Conservation (phyloP, 129 eudicot genomes). For the Scalesia atractyloides region DNA sequence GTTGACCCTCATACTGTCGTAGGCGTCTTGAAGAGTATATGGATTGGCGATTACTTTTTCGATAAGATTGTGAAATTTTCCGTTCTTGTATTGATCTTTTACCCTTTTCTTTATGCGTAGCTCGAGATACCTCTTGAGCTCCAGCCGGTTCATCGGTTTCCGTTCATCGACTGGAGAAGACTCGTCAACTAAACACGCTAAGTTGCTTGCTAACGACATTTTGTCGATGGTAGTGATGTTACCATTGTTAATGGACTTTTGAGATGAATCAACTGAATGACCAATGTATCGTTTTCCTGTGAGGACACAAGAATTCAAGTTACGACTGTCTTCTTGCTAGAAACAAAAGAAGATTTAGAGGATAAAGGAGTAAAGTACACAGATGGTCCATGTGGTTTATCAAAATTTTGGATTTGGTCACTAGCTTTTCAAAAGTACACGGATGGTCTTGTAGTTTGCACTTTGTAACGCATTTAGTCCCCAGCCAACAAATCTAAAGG, state of each 20-base stretch:
- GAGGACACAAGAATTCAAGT: neutral
- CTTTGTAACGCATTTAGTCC: no score
- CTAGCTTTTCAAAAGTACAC: no score
- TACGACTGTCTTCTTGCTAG: neutral
- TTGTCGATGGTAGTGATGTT: slow-evolving; percentile 26
- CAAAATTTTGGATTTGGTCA: no score
- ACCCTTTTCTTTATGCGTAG: slow-evolving; percentile 78
- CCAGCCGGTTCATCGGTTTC: slow-evolving; percentile 48
- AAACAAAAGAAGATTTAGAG: neutral
- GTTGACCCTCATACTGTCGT: slow-evolving; percentile 62
- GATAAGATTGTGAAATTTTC: slow-evolving; percentile 67
- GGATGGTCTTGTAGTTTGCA: no score
- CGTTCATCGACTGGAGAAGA: slow-evolving; percentile 42
- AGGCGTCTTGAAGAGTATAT: slow-evolving; percentile 73
- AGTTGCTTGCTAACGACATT: slow-evolving; percentile 56
- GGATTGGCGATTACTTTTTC: slow-evolving; percentile 77
- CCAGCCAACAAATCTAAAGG: no score
- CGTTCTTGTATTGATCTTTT: slow-evolving; percentile 67
- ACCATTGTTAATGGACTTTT: slow-evolving; percentile 26
- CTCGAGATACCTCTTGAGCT: slow-evolving; percentile 67
- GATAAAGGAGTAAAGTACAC: no score
- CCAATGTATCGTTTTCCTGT: slow-evolving; percentile 39
- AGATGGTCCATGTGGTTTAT: no score
- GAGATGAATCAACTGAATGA: slow-evolving; percentile 35
- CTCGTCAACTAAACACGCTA: slow-evolving; percentile 69